A percentile compares a stretch with the other conserved stretches of the same genome.
These are phyloP conservation scores for Geranium brycei DNA, from an alignment of 345 rosid species.

Conservation along the genomic window DNA sequence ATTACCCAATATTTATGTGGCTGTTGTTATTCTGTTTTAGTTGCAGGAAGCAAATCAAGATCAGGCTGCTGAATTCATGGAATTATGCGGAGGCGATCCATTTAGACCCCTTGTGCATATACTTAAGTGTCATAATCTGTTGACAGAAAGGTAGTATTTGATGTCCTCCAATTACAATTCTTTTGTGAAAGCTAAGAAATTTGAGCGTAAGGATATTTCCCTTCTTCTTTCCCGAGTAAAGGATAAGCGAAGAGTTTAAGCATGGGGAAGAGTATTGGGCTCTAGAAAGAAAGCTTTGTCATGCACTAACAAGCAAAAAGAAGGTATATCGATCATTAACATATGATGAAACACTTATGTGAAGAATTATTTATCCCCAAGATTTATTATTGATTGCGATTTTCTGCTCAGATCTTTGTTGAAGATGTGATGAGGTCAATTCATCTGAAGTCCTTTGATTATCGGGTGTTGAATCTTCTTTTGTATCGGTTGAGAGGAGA, in stretches of 20 bases:
- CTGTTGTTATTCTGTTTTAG: conserved; percentile 12
- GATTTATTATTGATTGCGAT: neutral
- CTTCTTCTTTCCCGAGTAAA: conserved; percentile 16
- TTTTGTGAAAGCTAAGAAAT: conserved; percentile 1
- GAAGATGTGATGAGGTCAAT: conserved; percentile 70
- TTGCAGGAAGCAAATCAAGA: conserved; percentile 24
- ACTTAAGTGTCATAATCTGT: conserved; percentile 46
- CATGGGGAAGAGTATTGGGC: conserved; percentile 78
- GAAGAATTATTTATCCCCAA: neutral
- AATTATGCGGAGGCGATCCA: conserved; percentile 32
- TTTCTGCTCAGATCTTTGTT: conserved; percentile 30
- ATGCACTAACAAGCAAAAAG: conserved; percentile 32
- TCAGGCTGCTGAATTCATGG: conserved; percentile 15
- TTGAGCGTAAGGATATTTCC: conserved; percentile 5
- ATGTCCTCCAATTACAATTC: neutral
- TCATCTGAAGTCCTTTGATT: conserved; percentile 78
- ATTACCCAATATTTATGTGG: conserved; percentile 7
- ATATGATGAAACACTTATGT: neutral
- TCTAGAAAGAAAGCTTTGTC: conserved; percentile 79
- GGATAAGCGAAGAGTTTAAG: conserved; percentile 54
- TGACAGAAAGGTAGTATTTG: conserved; percentile 42
- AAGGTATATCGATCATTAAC: conserved; percentile 26
- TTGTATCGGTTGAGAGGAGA: conserved; percentile 61
- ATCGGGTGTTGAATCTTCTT: conserved; percentile 71
- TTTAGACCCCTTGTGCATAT: conserved; percentile 37